phyloP scores from a whole-genome alignment of 164 flowering plant genomes.

The Nymphaea colorata region DNA sequence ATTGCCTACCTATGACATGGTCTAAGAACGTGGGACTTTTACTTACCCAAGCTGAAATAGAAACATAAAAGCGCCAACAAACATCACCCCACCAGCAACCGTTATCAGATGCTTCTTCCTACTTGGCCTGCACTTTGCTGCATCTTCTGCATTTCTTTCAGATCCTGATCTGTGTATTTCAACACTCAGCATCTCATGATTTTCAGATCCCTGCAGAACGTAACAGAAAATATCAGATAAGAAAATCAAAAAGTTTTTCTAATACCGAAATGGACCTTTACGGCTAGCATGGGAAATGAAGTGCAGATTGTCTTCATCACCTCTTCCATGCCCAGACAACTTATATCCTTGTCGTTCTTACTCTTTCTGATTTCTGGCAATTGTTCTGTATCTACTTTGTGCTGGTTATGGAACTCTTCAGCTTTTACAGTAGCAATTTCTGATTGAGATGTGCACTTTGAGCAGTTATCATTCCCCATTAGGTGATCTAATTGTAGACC shows the following conservation, averaged over 20 bases:
- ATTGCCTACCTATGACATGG: not conserved
- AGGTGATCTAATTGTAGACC: too few species aligned
- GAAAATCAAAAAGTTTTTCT: not conserved
- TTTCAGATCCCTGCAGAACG: constrained; percentile 7
- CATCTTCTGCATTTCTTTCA: not conserved
- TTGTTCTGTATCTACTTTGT: too few species aligned
- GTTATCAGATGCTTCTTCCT: constrained; percentile 20
- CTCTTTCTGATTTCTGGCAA: too few species aligned
- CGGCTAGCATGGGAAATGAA: not conserved
- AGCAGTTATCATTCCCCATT: too few species aligned
- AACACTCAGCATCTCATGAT: constrained; percentile 1
- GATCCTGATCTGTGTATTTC: constrained; percentile 4
- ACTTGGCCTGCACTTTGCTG: constrained; percentile 6
- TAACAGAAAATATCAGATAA: not conserved
- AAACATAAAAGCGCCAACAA: constrained; percentile 27
- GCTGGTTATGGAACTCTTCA: too few species aligned
- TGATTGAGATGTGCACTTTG: too few species aligned
- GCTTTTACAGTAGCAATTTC: too few species aligned
- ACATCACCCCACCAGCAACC: constrained; percentile 32
- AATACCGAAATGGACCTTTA: not conserved
- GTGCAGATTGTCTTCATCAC: too few species aligned
- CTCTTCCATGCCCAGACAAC: too few species aligned
- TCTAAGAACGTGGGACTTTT: not conserved
- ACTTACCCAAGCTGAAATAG: constrained; percentile 34
- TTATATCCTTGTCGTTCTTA: too few species aligned